Conservation (phyloP, 1,284 basidiomycete species). For the Hemileia vastatrix region DNA sequence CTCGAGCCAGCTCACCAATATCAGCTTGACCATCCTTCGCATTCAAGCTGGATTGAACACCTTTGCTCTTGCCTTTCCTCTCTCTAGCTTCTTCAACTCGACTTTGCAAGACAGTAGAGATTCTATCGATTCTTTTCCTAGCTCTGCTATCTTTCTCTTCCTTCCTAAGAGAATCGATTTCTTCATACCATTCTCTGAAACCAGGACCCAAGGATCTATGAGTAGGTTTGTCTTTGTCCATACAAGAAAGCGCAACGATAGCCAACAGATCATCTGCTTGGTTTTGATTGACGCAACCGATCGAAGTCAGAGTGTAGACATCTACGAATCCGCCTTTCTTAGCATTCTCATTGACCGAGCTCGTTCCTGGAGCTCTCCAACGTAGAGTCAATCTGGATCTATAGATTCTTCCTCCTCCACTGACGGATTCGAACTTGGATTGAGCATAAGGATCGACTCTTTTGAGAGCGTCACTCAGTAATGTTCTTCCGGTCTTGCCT, state of each 20-base stretch:
- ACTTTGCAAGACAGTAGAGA: slow-evolving; percentile 29
- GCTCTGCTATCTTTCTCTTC: slow-evolving; percentile 31
- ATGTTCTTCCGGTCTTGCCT: slow-evolving; percentile 57
- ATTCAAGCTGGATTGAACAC: slow-evolving; percentile 18
- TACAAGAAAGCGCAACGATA: slow-evolving; percentile 37
- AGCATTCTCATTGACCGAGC: slow-evolving; percentile 16
- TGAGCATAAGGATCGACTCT: slow-evolving; percentile 46
- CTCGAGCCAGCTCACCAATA: slow-evolving; percentile 29
- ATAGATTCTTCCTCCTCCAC: slow-evolving; percentile 29
- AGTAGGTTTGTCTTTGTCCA: slow-evolving; percentile 35
- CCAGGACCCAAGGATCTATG: slow-evolving; percentile 32
- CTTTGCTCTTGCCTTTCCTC: slow-evolving; percentile 30
- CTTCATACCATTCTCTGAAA: slow-evolving; percentile 41
- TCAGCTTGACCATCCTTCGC: slow-evolving; percentile 26
- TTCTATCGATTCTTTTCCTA: slow-evolving; percentile 30
- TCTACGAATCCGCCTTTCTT: slow-evolving; percentile 32
- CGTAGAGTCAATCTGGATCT: slow-evolving; percentile 36
- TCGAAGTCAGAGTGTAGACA: slow-evolving; percentile 35
- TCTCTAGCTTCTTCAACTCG: slow-evolving; percentile 28
- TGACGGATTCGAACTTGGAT: slow-evolving; percentile 29
- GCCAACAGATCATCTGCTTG: slow-evolving; percentile 40
- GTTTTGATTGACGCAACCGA: slow-evolving; percentile 32
- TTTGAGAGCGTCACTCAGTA: slow-evolving; percentile 59
- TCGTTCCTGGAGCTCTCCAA: slow-evolving; percentile 34
- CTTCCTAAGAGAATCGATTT: slow-evolving; percentile 32